A percentile compares a stretch with the other conserved stretches of the same genome.
Conservation (phyloP, 768 basidiomycete genomes). For the Lentinus tigrinus region DNA sequence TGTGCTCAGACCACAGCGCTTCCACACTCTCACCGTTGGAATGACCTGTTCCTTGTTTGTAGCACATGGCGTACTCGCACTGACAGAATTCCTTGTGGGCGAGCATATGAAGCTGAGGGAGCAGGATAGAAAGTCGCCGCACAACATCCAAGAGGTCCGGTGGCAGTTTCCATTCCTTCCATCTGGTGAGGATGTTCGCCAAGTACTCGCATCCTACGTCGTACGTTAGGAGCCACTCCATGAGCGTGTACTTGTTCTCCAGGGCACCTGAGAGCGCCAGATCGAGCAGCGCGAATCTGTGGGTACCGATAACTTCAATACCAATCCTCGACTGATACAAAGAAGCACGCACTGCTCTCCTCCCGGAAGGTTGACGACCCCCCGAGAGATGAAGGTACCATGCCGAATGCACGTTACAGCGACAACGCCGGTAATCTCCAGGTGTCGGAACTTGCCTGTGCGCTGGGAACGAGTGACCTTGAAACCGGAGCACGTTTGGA, state of each 20-base stretch:
- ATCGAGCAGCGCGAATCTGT: no score
- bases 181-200: not conserved
- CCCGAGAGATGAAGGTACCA: not conserved
- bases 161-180: not conserved
- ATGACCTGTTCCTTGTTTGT: not conserved
- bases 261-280: no score
- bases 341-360: not conserved
- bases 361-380: not conserved
- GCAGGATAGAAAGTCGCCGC: not conserved
- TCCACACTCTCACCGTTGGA: not conserved
- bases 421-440: not conserved
- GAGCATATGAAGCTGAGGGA: not conserved
- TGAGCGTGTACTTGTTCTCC: no score
- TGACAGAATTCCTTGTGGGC: conserved; percentile 3
- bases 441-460: not conserved
- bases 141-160: not conserved
- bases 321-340: no score
- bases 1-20: not conserved
- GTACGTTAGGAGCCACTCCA: not conserved
- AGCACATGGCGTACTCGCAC: not conserved
- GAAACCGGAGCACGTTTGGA: not conserved
- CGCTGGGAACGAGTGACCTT: not conserved
- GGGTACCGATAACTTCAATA: no score
- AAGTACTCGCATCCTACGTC: not conserved
- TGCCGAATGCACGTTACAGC: not conserved